A percentile compares a stretch with the other conserved stretches of the same genome.
These are phyloP conservation scores for Neurospora pannonica DNA, from an alignment of 495 filamentous ascomycete species.

Conservation along the genomic window DNA sequence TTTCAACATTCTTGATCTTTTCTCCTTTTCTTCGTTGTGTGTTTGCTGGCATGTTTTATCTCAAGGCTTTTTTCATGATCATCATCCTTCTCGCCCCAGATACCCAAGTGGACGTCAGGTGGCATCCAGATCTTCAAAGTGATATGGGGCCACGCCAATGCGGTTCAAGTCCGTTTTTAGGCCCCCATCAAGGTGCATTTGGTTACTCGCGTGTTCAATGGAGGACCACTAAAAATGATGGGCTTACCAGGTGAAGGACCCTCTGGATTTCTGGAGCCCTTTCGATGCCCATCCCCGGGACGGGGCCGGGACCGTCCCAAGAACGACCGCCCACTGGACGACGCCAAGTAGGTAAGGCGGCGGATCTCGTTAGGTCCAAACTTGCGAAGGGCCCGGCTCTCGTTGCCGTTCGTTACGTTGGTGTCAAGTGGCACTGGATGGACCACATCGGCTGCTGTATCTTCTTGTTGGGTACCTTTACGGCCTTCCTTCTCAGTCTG, in stretches of 20 bases:
- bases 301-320: not conserved
- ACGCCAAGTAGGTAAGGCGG: not conserved
- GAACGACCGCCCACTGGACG: not conserved
- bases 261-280: not conserved
- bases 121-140: not conserved
- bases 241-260: not conserved
- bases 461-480: not conserved
- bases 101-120: not conserved
- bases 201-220: not conserved
- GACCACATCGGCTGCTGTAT: not conserved
- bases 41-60: not conserved
- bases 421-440: not conserved
- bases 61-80: not conserved
- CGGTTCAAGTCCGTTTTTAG: not conserved
- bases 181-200: not conserved
- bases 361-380: not conserved
- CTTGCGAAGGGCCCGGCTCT: not conserved
- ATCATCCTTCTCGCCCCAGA: not conserved
- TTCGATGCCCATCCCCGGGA: not conserved
- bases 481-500: not conserved
- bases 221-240: not conserved
- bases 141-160: not conserved
- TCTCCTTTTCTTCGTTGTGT: not conserved
- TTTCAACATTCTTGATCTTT: not conserved
- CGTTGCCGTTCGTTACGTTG: not conserved